Percentiles rank a stretch among this genome's conserved stretches.
Evolutionary conservation across 768 basidiomycete species (phyloP).

Genomic region (Glaciozyma antarctica): DNA sequence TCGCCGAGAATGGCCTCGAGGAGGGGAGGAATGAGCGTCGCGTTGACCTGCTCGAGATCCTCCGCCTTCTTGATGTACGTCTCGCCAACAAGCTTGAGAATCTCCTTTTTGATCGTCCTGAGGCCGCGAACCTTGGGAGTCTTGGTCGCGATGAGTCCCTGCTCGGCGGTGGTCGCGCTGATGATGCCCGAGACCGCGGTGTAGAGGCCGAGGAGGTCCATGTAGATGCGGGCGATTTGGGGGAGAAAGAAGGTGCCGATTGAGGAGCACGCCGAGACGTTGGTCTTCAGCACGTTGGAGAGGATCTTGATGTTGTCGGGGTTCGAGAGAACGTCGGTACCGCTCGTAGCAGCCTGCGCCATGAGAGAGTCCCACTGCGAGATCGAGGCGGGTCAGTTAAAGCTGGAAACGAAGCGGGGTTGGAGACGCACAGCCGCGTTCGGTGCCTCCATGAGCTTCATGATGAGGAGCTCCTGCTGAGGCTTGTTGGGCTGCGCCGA

Average conservation of each 20-base stretch:
- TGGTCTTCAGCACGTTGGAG: constrained; percentile 93
- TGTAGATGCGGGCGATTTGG: constrained; percentile 89
- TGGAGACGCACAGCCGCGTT: constrained; percentile 74
- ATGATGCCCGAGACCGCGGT: constrained; percentile 95
- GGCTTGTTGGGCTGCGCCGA: constrained; percentile 97
- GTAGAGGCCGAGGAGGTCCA: constrained; percentile 97
- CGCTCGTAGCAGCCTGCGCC: constrained; percentile 79
- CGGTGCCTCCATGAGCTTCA: constrained; percentile 91
- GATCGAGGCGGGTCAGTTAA: neutral
- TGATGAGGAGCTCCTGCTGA: constrained; percentile 87
- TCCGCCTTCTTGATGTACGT: constrained; percentile 85
- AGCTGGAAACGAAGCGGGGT: too few relatives aligned
- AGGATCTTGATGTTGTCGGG: constrained; percentile 93
- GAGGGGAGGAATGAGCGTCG: constrained; percentile 84
- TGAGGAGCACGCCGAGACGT: constrained; percentile 92
- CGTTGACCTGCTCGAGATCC: constrained; percentile 85
- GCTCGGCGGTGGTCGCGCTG: constrained; percentile 78
- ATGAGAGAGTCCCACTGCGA: constrained; percentile 90
- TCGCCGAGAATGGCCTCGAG: constrained; percentile 97
- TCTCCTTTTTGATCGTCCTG: constrained; percentile 96
- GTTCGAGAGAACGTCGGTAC: constrained; percentile 78
- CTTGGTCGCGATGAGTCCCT: constrained; percentile 84
- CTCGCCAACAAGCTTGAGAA: constrained; percentile 92
- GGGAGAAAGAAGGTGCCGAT: constrained; percentile 95
- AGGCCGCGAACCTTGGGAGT: constrained; percentile 91